Evolutionary conservation across 495 filamentous ascomycete species (phyloP).

Genomic region (Glarea lozoyensis): DNA sequence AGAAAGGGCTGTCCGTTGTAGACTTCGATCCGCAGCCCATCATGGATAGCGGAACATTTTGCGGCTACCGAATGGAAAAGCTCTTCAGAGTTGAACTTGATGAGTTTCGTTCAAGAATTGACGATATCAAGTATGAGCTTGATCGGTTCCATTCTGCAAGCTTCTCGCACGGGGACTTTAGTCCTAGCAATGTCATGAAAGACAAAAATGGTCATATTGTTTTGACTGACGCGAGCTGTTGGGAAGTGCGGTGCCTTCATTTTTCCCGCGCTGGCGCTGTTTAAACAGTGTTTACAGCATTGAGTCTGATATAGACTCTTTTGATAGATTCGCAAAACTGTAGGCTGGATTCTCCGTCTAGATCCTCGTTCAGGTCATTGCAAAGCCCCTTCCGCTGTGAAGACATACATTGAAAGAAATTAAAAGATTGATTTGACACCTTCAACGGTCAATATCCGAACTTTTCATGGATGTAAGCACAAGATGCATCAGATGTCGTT

Average conservation of each 20-base stretch:
- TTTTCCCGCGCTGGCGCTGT: background rate
- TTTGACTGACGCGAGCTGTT: background rate
- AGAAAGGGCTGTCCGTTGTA: conserved; percentile 4
- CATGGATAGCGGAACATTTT: conserved; percentile 1
- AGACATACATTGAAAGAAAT: no score
- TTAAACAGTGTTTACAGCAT: background rate
- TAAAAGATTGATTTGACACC: no score
- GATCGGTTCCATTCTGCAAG: conserved; percentile 6
- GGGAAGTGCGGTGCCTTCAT: background rate
- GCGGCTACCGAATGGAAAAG: conserved; percentile 7
- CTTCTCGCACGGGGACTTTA: conserved; percentile 5
- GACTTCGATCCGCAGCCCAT: conserved; percentile 3
- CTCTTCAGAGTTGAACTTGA: conserved; percentile 2
- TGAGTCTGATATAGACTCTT: background rate
- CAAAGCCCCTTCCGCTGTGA: no score
- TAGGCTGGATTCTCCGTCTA: no score
- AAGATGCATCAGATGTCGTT: no score
- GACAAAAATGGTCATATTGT: background rate
- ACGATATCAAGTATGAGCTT: conserved; percentile 4
- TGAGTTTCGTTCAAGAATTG: conserved; percentile 2
- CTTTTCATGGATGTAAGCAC: no score
- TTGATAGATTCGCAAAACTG: no score
- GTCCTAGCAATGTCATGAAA: conserved; percentile 5
- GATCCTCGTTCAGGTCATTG: no score
- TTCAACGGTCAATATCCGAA: no score